Evolutionary conservation across 1,139 yeast species (phyloP).

Genomic region (Nakaseomyces bracarensis): DNA sequence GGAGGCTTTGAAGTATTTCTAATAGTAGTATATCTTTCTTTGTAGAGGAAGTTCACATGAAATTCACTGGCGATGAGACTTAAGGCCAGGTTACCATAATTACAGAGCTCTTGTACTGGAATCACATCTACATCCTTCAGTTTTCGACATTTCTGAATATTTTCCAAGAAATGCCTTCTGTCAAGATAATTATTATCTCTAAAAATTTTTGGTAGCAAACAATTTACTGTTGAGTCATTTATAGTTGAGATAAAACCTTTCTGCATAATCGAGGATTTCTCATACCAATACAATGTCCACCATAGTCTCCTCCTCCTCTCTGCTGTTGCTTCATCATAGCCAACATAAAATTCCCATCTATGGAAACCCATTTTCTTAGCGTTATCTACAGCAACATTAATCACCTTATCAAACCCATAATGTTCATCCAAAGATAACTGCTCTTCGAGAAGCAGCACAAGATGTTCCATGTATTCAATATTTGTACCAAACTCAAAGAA

Average conservation of each 20-base stretch:
- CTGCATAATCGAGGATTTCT: slow-evolving; percentile 15
- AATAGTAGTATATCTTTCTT: slow-evolving; percentile 25
- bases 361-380: slow-evolving; percentile 26
- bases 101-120: slow-evolving; percentile 13
- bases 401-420: slow-evolving; percentile 21
- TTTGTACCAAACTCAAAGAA: slow-evolving; percentile 16
- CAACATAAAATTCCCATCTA: slow-evolving; percentile 32
- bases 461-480: slow-evolving; percentile 25
- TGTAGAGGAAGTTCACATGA: slow-evolving; percentile 19
- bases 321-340: slow-evolving; percentile 27
- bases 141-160: slow-evolving; percentile 13
- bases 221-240: slow-evolving; percentile 20
- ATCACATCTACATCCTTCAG: slow-evolving; percentile 14
- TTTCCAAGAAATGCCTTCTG: slow-evolving; percentile 17
- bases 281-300: slow-evolving; percentile 27
- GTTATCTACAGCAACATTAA: slow-evolving; percentile 19
- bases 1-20: slow-evolving; percentile 23
- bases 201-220: slow-evolving; percentile 23
- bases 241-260: slow-evolving; percentile 22
- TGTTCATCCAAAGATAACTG: slow-evolving; percentile 22
- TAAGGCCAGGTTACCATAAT: slow-evolving; percentile 21
- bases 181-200: slow-evolving; percentile 25
- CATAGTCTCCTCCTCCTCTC: slow-evolving; percentile 27
- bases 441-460: slow-evolving; percentile 19
- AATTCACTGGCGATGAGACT: slow-evolving; percentile 18